Evolutionary conservation across 1,139 yeast species (phyloP).

Genomic region (Taphrina confusa): DNA sequence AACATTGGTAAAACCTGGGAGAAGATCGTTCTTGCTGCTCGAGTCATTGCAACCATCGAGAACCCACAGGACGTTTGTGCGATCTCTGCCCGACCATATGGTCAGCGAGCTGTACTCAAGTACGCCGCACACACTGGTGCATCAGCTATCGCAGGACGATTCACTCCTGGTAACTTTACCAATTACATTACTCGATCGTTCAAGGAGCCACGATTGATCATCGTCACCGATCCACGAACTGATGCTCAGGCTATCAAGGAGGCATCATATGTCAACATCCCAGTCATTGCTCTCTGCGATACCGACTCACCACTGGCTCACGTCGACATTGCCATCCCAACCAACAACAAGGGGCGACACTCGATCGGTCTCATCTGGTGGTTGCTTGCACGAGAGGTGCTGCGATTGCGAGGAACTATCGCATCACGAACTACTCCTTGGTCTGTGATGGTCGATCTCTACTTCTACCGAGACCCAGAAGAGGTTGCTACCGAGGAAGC

Average conservation of each 20-base stretch:
- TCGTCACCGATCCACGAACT: conserved; percentile 99
- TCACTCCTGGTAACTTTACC: conserved; percentile 99
- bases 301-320: conserved; percentile 98
- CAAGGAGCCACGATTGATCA: conserved; percentile 99
- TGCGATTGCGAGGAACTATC: conserved; percentile 97
- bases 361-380: conserved; percentile 99
- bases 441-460: conserved; percentile 98
- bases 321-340: conserved; percentile 99
- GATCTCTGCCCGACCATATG: conserved; percentile 98
- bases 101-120: conserved; percentile 99
- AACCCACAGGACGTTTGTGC: conserved; percentile 98
- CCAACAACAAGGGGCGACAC: conserved; percentile 99
- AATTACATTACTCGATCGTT: conserved; percentile 99
- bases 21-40: conserved; percentile 99
- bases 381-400: conserved; percentile 98
- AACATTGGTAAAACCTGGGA: conserved; percentile 95
- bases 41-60: conserved; percentile 99
- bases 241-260: conserved; percentile 99
- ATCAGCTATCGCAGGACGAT: conserved; percentile 99
- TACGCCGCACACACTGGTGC: conserved; percentile 99
- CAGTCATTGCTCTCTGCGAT: conserved; percentile 98
- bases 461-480: conserved; percentile 99
- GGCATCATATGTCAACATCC: conserved; percentile 99
- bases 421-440: conserved; percentile 97
- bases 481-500: conserved; percentile 78